Base-by-base conservation (phyloP, 2,329 filamentous ascomycete genomes). In the Penicillium sp. region DNA sequence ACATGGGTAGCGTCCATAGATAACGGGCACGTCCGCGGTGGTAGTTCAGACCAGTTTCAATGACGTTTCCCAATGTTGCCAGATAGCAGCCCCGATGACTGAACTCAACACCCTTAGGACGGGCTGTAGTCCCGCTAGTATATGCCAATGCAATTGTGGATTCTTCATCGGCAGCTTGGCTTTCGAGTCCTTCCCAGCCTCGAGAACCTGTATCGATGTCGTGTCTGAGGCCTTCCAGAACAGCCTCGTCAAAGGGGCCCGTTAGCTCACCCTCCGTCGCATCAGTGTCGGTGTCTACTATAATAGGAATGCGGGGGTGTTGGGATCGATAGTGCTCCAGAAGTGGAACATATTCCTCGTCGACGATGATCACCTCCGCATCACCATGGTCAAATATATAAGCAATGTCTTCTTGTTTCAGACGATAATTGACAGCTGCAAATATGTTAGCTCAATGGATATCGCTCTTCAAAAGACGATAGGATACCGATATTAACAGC, bases 1-100 rank as follows among this genome's bases (percentile, higher is more conserved):
- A 91, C 88, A 96, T 88, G 0, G 91, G 91, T 26, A 97, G 72
- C 3, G 87, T 96, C 89, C 89, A 95, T 8, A 95, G 76, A 70
- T 95, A 95, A 57, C 83, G 84, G 66, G 86, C 90, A 33, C 86
- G 76, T 6, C 82, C 84, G 12, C 71, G 72, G 45, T 82, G 74
- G 48, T 76, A 79, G 61, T 94, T 95, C 38, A 98, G 75, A 0
- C 87, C 87, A 1, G 87, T 88, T 67, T 98, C 93, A 51, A 97
- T 81, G 0, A 97, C 75, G 66, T 97, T 97, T 10, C 76, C 90
- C 57, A 96, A 64, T 0, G 88, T 77, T 0, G 88, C 91, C 12
- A 98, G 76, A 64, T 97, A 98, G 7, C 82, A 82, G 4, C 90
- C 87, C 41, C 93, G 80, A 67, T 97, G 88, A 1, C 88, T 96